Evolutionary conservation across 768 basidiomycete genomes (phyloP), one percentile per base, ranked within the genome.

Genomic region (Boletus coccyginus): DNA sequence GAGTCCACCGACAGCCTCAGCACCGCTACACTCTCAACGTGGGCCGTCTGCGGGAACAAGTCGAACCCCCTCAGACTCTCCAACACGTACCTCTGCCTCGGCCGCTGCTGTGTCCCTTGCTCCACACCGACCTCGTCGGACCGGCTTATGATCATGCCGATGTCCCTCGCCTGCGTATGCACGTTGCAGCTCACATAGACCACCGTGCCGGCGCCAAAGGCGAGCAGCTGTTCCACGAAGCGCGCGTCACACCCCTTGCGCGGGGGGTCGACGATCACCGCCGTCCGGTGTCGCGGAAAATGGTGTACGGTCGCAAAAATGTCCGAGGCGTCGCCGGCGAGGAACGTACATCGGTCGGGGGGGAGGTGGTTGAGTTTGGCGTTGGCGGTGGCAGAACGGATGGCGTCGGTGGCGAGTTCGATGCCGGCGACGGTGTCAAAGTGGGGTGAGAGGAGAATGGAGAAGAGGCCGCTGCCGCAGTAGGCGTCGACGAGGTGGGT

Each of bases 121-220:
- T 60, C 73, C 46, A 61, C 74, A 52, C 68, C 73, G 45, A 69
- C 75, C 62, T 73, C 72, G 58, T 57, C 51, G 0, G 78, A 80
- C 67, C 81, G 72, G 21, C 62, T 54, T 43, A 86, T 35, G 36
- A 97, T 82, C 72, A 77, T 81, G 16, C 91, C 94, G 3, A 97
- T 78, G 71, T 97, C 95, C 64, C 94, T 75, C 33, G 90, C 91
- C 75, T 92, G 90, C 9, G 94, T 94, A 65, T 95, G 94, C 46
- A 97, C 94, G 67, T 96, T 97, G 65, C 94, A 97, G 67, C 90
- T 93, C 54, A 98, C 92, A 66, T 97, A 97, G 48, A 94, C 90
- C 59, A 95, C 78, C 31, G 81, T 82, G 53, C 75, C 73, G 13
- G 87, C 77, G 38, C 84, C 73, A 72, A 98, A 90, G 7, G 65